Percentiles rank a stretch among this genome's conserved stretches.
Evolutionary conservation across 768 basidiomycete species (phyloP).

Genomic region (Trametes punicea): DNA sequence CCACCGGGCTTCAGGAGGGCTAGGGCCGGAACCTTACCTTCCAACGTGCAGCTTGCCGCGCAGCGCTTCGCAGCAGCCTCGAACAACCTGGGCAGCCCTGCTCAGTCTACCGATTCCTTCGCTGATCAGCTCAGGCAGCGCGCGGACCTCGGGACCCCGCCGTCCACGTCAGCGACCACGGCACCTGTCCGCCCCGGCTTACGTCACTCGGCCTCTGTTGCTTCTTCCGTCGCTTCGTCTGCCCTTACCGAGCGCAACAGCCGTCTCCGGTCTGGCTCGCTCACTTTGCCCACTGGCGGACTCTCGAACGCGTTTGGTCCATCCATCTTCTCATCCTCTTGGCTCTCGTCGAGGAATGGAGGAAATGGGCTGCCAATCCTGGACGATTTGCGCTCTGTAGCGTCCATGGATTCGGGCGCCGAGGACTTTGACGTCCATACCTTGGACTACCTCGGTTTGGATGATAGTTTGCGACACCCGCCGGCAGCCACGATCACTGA

Average conservation of each 20-base stretch:
- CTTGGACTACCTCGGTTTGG: constrained; percentile 93
- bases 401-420: constrained; percentile 72
- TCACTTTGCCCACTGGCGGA: constrained; percentile 74
- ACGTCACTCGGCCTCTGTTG: constrained; percentile 74
- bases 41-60: constrained; percentile 86
- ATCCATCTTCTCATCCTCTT: constrained; percentile 86
- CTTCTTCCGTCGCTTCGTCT: constrained; percentile 52
- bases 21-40: constrained; percentile 96
- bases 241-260: constrained; percentile 65
- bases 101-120: constrained; percentile 50
- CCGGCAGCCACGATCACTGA: constrained; percentile 87
- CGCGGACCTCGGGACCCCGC: constrained; percentile 36
- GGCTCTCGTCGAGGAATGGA: constrained; percentile 66
- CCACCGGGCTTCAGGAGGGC: constrained; percentile 89
- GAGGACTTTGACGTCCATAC: constrained; percentile 94
- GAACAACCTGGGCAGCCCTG: constrained; percentile 48
- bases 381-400: constrained; percentile 79
- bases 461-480: constrained; percentile 71
- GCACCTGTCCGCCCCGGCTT: constrained; percentile 60
- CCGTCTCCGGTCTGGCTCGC: constrained; percentile 87
- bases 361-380: constrained; percentile 60
- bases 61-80: constrained; percentile 75
- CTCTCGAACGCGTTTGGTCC: constrained; percentile 84
- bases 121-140: constrained; percentile 39
- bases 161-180: constrained; percentile 34